Percentiles rank a stretch among this genome's conserved stretches.
These are phyloP conservation scores for Blastocystis sp. DNA, from an alignment of 352 stramenopile genomes.

Conservation along the genomic window DNA sequence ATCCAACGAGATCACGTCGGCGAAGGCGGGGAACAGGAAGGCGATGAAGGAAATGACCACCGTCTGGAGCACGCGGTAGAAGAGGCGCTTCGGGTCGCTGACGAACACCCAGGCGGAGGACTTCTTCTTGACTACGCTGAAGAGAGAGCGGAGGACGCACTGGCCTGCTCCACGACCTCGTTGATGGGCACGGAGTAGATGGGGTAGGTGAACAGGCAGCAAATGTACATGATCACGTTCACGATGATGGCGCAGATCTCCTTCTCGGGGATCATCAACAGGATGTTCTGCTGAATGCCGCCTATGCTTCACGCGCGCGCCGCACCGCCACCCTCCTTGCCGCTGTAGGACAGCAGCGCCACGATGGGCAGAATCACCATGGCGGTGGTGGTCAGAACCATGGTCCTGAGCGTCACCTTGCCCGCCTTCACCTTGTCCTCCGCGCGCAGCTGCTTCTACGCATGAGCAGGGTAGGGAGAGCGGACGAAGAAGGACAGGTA, in stretches of 20 bases:
- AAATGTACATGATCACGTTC: slow-evolving; percentile 61
- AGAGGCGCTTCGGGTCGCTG: background rate
- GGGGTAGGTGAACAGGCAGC: slow-evolving; percentile 35
- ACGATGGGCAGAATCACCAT: slow-evolving; percentile 36
- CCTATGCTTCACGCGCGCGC: too few relatives aligned
- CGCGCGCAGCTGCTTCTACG: slow-evolving; percentile 30
- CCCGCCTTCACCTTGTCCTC: background rate
- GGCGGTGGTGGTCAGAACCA: background rate
- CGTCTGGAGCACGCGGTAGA: slow-evolving; percentile 11
- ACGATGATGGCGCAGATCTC: slow-evolving; percentile 20
- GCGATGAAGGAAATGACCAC: slow-evolving; percentile 35
- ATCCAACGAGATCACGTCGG: slow-evolving; percentile 55
- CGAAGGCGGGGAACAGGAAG: slow-evolving; percentile 28
- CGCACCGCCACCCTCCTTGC: background rate
- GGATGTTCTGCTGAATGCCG: slow-evolving; percentile 63
- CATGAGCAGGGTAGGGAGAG: background rate
- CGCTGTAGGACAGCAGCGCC: slow-evolving; percentile 59
- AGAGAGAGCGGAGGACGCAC: background rate
- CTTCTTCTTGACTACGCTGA: background rate
- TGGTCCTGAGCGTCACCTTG: background rate
- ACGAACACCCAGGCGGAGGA: slow-evolving; percentile 3
- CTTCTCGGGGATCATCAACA: slow-evolving; percentile 42
- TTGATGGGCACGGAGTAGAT: slow-evolving; percentile 49
- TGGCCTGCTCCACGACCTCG: slow-evolving; percentile 17
- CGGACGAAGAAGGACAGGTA: slow-evolving; percentile 50